Evolutionary conservation across 2,329 filamentous ascomycete species (phyloP).

Genomic region (Trichoderma guizhouense): DNA sequence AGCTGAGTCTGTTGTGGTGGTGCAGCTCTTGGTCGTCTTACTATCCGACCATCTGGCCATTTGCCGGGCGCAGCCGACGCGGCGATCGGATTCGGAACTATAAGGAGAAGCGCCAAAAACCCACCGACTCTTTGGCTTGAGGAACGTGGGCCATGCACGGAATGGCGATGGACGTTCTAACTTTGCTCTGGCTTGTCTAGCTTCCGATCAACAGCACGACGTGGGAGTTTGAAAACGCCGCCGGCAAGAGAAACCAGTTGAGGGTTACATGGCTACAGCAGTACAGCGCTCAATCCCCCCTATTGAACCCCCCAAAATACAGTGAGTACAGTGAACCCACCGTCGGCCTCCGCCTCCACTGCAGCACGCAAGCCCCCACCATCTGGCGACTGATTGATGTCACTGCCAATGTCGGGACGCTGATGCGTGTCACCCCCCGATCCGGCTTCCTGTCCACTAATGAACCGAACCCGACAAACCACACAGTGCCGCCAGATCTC

Average conservation of each 20-base stretch:
- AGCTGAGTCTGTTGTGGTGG: not conserved
- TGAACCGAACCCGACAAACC: not conserved
- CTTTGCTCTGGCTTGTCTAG: not conserved
- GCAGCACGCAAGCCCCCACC: conserved; percentile 7
- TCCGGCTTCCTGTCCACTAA: conserved; percentile 4
- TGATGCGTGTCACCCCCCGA: conserved; percentile 15
- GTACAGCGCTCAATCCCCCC: not conserved
- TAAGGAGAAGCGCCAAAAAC: not conserved
- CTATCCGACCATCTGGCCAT: not conserved
- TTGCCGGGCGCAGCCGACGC: conserved; percentile 3
- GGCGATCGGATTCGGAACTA: conserved; percentile 6
- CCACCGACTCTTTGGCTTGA: not conserved
- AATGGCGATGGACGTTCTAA: not conserved
- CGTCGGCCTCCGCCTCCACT: not conserved
- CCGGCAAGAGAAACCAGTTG: not conserved
- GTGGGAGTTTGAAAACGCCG: too few relatives aligned
- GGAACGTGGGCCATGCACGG: conserved; percentile 8
- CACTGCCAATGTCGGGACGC: not conserved
- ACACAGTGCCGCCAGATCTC: not conserved
- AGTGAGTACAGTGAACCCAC: not conserved
- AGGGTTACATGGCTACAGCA: not conserved
- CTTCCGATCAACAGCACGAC: not conserved
- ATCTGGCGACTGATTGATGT: conserved; percentile 8
- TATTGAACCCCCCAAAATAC: not conserved
- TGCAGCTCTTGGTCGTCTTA: not conserved